Conservation (phyloP, 2,329 filamentous ascomycete species). For the Cytospora chrysosperma region DNA sequence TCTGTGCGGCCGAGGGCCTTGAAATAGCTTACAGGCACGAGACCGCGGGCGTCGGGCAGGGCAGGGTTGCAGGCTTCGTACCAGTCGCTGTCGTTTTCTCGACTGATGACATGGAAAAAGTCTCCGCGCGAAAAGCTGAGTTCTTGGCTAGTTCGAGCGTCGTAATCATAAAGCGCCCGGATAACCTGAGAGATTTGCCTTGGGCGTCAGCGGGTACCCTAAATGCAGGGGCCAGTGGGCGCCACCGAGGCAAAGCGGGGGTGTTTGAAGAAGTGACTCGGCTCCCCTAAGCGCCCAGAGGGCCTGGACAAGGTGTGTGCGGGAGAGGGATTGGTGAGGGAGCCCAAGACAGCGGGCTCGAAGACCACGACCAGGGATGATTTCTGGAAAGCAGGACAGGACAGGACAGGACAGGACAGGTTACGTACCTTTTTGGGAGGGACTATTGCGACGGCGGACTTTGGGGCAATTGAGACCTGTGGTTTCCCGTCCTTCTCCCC, state of each 20-base stretch:
- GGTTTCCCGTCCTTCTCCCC: constrained; percentile 70
- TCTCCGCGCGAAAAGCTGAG: constrained; percentile 92
- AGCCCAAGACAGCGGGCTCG: not conserved
- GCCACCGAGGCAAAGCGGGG: constrained; percentile 20
- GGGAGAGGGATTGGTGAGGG: constrained; percentile 2
- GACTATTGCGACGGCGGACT: constrained; percentile 83
- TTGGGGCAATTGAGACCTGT: constrained; percentile 76
- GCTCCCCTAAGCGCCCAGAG: constrained; percentile 2
- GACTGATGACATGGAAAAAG: constrained; percentile 96
- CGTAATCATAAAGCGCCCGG: constrained; percentile 92
- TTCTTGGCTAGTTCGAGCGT: constrained; percentile 72
- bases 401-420: too few species aligned
- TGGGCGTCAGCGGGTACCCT: constrained; percentile 27
- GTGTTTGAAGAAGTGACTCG: constrained; percentile 16
- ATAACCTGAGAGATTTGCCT: constrained; percentile 67
- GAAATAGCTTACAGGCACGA: constrained; percentile 94
- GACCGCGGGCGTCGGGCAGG: constrained; percentile 79
- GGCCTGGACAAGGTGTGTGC: constrained; percentile 4
- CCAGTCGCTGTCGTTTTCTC: constrained; percentile 93
- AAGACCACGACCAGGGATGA: not conserved
- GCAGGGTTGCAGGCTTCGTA: constrained; percentile 98
- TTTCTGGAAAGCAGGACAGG: too few species aligned
- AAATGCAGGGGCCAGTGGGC: constrained; percentile 3
- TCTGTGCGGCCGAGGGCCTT: constrained; percentile 90
- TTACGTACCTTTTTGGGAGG: constrained; percentile 83